Base-by-base conservation (phyloP, 1,284 basidiomycete genomes). In the Sphagnurus paluster region DNA sequence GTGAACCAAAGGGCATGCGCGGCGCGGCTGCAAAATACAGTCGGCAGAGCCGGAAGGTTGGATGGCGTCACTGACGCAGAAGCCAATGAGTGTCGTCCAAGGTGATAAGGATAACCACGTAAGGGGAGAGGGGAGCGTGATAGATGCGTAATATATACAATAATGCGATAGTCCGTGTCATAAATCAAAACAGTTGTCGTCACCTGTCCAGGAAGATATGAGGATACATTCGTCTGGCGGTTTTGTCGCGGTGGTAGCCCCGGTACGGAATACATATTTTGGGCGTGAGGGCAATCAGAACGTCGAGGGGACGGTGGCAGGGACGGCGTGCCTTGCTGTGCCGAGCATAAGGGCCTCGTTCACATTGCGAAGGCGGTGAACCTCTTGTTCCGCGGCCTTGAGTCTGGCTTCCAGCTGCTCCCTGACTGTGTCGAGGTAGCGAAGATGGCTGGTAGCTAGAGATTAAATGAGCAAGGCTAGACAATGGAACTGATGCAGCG, bases 271-370 rank as follows among this genome's bases (percentile, higher is more conserved):
- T 26, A 39, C 62, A 62, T 62, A 67, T 74, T 72, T 45, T 42
- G 66, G 54, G 56, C 56, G 58, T 57, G 54, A 56, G 53, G 52
- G 60, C 67, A 63, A 70, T 82, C 71, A 85, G 67, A 78, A 82
- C 48, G 58, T 26, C 24, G 56, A 44, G 17, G 79, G 71, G 43
- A 78, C 77, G 43, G 78, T 75, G 30, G 76, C 74, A 42, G 81
- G 75, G 39, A 79, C 80, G 51, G 79, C 78, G 53, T 81, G 80
- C 58, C 81, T 82, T 37, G 85, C 83, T 49, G 84, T 85, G 65
- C 82, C 81, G 64, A 90, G 80, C 85, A 90, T 90, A 62, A 91
- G 75, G 32, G 84, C 84, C 77, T 91, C 87, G 67, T 90, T 90
- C 58, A 91, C 82, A 59, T 79, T 84, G 67, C 84, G 79, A 61